Evolutionary conservation across 75 land plant genomes (phyloP).

Genomic region (Adiantum capillusveneris): DNA sequence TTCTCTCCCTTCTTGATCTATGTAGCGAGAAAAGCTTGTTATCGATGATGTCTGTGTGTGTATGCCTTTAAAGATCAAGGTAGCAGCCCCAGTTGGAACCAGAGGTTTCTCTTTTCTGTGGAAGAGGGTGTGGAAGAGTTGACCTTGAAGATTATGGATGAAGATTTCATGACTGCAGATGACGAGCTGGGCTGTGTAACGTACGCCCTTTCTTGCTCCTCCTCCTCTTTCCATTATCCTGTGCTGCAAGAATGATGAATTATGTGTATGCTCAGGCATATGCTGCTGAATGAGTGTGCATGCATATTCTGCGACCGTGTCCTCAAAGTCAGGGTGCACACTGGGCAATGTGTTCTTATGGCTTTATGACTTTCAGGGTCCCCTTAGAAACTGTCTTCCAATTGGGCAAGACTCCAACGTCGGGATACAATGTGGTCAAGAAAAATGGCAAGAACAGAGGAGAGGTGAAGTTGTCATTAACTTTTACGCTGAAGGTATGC

Average conservation of each 20-base stretch:
- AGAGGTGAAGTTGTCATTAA: conserved; percentile 43
- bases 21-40: background rate
- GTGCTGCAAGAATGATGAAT: background rate
- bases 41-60: background rate
- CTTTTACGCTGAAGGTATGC: conserved; percentile 42
- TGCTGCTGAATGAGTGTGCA: too few species aligned
- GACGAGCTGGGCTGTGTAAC: conserved; percentile 61
- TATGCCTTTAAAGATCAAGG: conserved; percentile 51
- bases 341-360: too few species aligned
- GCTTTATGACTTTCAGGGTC: conserved; percentile 28
- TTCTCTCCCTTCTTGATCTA: background rate
- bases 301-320: too few species aligned
- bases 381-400: conserved; percentile 29
- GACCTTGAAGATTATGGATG: conserved; percentile 56
- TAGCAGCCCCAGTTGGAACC: conserved; percentile 63
- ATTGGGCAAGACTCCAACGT: conserved; percentile 30
- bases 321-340: too few species aligned
- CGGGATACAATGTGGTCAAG: conserved; percentile 45
- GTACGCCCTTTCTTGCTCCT: conserved; percentile 3
- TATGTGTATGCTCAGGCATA: background rate
- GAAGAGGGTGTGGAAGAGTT: conserved; percentile 36
- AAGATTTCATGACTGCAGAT: conserved; percentile 37
- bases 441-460: conserved; percentile 34
- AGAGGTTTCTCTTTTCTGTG: conserved; percentile 53
- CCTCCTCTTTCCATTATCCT: background rate